Evolutionary conservation across 2,329 filamentous ascomycete genomes (phyloP).

Genomic region (Epichloe bromicola): DNA sequence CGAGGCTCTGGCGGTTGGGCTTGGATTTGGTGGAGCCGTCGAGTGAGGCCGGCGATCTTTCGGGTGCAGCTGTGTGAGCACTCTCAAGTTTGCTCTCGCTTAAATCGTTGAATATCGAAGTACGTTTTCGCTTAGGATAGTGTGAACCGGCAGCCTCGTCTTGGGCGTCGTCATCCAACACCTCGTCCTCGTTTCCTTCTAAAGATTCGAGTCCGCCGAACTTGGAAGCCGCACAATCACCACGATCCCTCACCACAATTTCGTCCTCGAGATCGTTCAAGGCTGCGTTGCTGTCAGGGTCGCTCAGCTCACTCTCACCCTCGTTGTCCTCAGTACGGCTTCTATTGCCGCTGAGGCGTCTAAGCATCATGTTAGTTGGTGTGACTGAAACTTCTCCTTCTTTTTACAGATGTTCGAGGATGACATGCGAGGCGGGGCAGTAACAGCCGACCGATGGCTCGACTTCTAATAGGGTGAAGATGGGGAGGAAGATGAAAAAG

Average conservation of each 20-base stretch:
- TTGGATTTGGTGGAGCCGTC: constrained; percentile 14
- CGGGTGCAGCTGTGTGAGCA: constrained; percentile 16
- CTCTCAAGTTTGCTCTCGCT: constrained; percentile 34
- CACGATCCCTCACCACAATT: constrained; percentile 36
- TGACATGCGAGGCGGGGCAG: not conserved
- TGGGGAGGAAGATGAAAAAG: not conserved
- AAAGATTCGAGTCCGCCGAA: constrained; percentile 10
- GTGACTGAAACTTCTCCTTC: not conserved
- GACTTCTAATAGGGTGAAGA: not conserved
- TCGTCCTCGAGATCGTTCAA: constrained; percentile 35
- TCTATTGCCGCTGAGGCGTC: constrained; percentile 17
- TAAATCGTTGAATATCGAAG: constrained; percentile 34
- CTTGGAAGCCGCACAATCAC: constrained; percentile 23
- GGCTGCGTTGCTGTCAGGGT: constrained; percentile 22
- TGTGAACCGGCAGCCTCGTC: constrained; percentile 25
- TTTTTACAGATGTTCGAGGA: not conserved
- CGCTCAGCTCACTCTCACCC: constrained; percentile 31
- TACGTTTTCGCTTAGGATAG: constrained; percentile 44
- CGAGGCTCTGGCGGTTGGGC: constrained; percentile 13
- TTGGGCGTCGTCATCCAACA: constrained; percentile 30
- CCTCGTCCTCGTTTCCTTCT: constrained; percentile 28
- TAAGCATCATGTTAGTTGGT: constrained; percentile 14
- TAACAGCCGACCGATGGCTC: not conserved
- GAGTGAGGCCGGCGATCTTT: constrained; percentile 12
- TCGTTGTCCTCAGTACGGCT: constrained; percentile 25